These are phyloP conservation scores for Plasmodium sp. DNA, from an alignment of 169 alveolate species.

Conservation along the genomic window DNA sequence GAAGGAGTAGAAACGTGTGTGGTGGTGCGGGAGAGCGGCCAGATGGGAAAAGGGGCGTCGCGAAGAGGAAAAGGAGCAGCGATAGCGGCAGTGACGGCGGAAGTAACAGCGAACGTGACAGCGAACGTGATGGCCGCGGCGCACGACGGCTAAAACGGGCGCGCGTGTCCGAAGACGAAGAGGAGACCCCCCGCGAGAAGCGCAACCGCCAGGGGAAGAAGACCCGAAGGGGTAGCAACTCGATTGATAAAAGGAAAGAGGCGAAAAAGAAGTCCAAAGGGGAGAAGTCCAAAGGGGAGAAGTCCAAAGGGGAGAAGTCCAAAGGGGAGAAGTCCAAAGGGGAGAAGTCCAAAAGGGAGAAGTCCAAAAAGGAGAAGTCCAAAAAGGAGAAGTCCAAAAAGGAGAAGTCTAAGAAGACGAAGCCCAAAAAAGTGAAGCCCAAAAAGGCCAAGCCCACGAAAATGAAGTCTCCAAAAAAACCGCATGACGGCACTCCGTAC, in stretches of 20 bases:
- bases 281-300: neutral
- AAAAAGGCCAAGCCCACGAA: neutral
- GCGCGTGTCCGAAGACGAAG: neutral
- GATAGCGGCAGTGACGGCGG: neutral
- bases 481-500: conserved; percentile 1
- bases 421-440: neutral
- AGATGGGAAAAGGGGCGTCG: neutral
- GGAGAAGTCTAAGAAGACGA: neutral
- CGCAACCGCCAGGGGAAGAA: neutral
- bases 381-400: neutral
- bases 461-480: neutral
- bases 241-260: neutral
- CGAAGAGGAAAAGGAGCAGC: neutral
- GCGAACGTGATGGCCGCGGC: neutral
- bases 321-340: neutral
- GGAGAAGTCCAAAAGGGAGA: neutral
- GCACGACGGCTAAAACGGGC: neutral
- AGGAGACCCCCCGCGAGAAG: neutral
- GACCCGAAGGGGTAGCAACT: neutral
- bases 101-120: neutral
- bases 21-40: neutral
- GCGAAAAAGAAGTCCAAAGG: neutral
- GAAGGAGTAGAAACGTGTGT: neutral
- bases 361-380: neutral
- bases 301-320: neutral